Base-by-base conservation (phyloP, 495 filamentous ascomycete genomes). In the Emericellopsis terricola region DNA sequence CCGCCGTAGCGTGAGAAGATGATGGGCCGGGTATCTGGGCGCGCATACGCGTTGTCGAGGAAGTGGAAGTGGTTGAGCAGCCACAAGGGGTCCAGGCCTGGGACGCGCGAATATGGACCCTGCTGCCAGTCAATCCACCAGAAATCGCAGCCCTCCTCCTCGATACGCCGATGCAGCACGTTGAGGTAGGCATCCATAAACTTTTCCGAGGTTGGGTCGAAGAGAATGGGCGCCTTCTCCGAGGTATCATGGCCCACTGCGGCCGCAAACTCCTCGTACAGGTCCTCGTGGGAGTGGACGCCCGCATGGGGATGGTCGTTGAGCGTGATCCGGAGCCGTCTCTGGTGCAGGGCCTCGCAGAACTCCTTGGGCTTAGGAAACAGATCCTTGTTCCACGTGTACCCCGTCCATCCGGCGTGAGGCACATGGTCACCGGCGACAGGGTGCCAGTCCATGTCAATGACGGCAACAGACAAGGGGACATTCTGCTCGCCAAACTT, bases 71-170 rank as follows among this genome's bases (percentile, higher is more conserved):
- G 70, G 43, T 73, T 75, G 30, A 75, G 55, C n/a, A 73, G 43
- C 68, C 69, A 73, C 1, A 75, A 47, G 0, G 70, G 70, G 44
- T 75, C 69, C 23, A 73, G 55, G 8, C 70, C 69, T 0, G 60
- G 61, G 18, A 69, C 57, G 9, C 47, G 49, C 1, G 67, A 68
- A 32, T 53, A 36, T 11, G 40, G 44, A 2, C 70, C 70, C 47
- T 75, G 70, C 46, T 75, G 70, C 70, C 70, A 75, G 49, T 75
- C 69, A 19, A 71, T 51, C 70, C 70, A 75, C 67, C 65, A 73
- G 21, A 75, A 64, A 41, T 73, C 68, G 15, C 60, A 41, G 2
- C 62, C 69, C 15, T 63, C 40, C 11, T 53, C 47, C 38, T 73
- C 69, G 17, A 71, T 48, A 3, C 41, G 36, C 4, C 56, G 48